A percentile compares a stretch with the other conserved stretches of the same genome.
These are phyloP conservation scores for Sclerotinia sclerotiorum DNA, from an alignment of 2,329 filamentous ascomycete genomes.

Conservation along the genomic window DNA sequence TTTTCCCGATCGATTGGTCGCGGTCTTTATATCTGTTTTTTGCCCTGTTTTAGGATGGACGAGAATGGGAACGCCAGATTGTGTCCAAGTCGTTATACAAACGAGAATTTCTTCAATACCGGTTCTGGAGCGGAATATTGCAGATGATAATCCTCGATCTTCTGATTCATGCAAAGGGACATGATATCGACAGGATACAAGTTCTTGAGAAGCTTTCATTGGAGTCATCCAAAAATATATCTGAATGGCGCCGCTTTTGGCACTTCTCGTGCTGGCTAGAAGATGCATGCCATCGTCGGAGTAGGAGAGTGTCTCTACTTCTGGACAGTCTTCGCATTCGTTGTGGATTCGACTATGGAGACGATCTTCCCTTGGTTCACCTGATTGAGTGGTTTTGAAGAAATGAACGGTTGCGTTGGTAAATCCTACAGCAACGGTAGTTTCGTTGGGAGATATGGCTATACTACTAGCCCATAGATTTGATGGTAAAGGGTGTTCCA, in stretches of 20 bases:
- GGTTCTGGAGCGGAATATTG: conserved; percentile 41
- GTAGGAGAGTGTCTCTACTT: conserved; percentile 45
- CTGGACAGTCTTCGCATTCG: conserved; percentile 42
- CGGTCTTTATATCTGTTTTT: conserved; percentile 41
- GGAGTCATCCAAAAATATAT: conserved; percentile 44
- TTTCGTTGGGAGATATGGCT: conserved; percentile 44
- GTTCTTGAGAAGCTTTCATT: conserved; percentile 42
- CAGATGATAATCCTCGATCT: conserved; percentile 44
- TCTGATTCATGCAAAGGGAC: conserved; percentile 46
- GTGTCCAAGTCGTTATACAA: conserved; percentile 47
- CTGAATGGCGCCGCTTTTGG: conserved; percentile 43
- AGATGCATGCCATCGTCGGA: conserved; percentile 45
- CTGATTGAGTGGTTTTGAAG: conserved; percentile 42
- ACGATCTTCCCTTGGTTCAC: conserved; percentile 43
- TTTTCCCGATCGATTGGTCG: conserved; percentile 40
- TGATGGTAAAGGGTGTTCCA: conserved; percentile 46
- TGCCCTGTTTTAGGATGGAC: conserved; percentile 44
- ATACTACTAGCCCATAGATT: conserved; percentile 45
- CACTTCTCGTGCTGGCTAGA: conserved; percentile 43
- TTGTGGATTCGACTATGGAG: conserved; percentile 42
- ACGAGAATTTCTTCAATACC: conserved; percentile 43
- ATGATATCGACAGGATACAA: conserved; percentile 42
- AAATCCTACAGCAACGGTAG: conserved; percentile 45
- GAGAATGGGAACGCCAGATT: conserved; percentile 45
- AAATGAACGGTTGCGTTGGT: conserved; percentile 45